These are phyloP conservation scores for Trichomonascaceae sp. DNA, from an alignment of 1,139 yeast genomes.

Conservation along the genomic window DNA sequence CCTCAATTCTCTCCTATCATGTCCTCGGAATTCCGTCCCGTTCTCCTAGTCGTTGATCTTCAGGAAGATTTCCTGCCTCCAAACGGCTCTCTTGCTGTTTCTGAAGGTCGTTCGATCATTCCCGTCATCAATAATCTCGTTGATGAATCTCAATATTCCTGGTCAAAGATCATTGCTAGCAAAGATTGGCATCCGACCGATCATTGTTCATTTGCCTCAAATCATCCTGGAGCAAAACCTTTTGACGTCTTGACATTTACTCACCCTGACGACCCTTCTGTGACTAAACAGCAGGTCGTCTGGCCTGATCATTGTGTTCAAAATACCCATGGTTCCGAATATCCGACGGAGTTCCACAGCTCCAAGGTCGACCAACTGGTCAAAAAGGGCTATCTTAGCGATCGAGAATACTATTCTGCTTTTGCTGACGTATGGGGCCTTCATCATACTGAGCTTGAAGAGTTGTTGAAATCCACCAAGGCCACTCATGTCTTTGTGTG, in stretches of 20 bases:
- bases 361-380: slow-evolving; percentile 37
- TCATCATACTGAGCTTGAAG: slow-evolving; percentile 61
- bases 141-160: slow-evolving; percentile 33
- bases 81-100: slow-evolving; percentile 68
- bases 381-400: slow-evolving; percentile 62
- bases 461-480: slow-evolving; percentile 38
- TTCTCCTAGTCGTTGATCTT: slow-evolving; percentile 68
- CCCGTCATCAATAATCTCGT: slow-evolving; percentile 43
- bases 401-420: slow-evolving; percentile 86
- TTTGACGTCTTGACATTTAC: slow-evolving; percentile 42
- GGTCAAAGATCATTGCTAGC: slow-evolving; percentile 66
- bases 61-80: slow-evolving; percentile 85
- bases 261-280: slow-evolving; percentile 44
- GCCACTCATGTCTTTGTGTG: slow-evolving; percentile 64
- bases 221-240: slow-evolving; percentile 48
- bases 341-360: slow-evolving; percentile 45
- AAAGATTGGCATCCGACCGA: slow-evolving; percentile 84
- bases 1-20: not conserved
- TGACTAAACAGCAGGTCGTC: slow-evolving; percentile 33
- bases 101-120: slow-evolving; percentile 56
- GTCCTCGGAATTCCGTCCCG: slow-evolving; percentile 13
- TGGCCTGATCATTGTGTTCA: slow-evolving; percentile 96
- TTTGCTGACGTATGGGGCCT: slow-evolving; percentile 73
- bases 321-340: slow-evolving; percentile 55
- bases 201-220: slow-evolving; percentile 78